Evolutionary conservation across 1,284 basidiomycete species (phyloP).

Genomic region (Naganishia cerealis): DNA sequence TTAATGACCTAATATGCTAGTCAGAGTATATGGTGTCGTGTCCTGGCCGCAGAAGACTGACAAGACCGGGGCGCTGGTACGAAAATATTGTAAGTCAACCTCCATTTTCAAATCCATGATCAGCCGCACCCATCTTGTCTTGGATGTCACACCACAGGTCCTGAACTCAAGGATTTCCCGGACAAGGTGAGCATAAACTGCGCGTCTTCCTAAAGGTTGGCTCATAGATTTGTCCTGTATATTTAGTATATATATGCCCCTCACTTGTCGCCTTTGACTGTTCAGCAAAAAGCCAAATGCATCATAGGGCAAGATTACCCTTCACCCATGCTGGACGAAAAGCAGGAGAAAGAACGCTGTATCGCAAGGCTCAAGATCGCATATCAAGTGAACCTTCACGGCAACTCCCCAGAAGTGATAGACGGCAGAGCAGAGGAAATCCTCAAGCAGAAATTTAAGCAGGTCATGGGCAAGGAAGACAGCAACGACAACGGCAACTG

Average conservation of each 20-base stretch:
- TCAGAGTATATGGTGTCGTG: conserved; percentile 54
- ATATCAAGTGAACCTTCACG: conserved; percentile 45
- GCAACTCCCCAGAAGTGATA: conserved; percentile 44
- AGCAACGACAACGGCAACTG: conserved; percentile 36
- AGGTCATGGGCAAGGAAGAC: conserved; percentile 29
- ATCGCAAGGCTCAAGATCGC: conserved; percentile 51
- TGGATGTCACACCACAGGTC: conserved; percentile 37
- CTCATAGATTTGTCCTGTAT: background rate
- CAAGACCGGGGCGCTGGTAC: conserved; percentile 54
- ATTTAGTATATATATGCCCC: conserved; percentile 53
- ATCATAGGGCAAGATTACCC: conserved; percentile 56
- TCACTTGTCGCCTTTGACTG: conserved; percentile 48
- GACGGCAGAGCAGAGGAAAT: conserved; percentile 42
- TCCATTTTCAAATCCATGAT: background rate
- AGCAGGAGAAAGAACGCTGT: conserved; percentile 46
- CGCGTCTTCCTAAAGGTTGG: background rate
- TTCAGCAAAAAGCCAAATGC: conserved; percentile 52
- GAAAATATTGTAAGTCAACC: conserved; percentile 53
- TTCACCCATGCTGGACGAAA: conserved; percentile 53
- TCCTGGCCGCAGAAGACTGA: conserved; percentile 58
- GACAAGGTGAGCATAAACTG: conserved; percentile 46
- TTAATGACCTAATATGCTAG: conserved; percentile 18
- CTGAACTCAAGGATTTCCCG: conserved; percentile 54
- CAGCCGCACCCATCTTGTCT: conserved; percentile 3
- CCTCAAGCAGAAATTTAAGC: conserved; percentile 36